Percentiles rank a stretch among this genome's conserved stretches.
Evolutionary conservation across 192 early-diverging fungal genomes (phyloP).

Genomic region (Cetraspora pellucida): DNA sequence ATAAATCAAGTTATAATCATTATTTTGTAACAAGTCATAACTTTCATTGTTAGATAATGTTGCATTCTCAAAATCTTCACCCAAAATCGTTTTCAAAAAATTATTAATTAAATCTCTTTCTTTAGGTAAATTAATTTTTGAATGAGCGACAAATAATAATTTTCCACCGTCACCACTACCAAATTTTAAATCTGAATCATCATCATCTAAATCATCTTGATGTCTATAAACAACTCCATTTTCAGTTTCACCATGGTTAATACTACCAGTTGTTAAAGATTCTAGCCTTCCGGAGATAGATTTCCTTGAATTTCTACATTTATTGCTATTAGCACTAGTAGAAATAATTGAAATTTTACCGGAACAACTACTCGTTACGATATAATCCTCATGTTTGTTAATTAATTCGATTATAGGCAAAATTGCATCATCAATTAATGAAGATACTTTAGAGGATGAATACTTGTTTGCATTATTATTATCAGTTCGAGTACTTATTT

Average conservation of each 20-base stretch:
- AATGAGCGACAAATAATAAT: slow-evolving; percentile 56
- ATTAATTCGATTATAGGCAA: slow-evolving; percentile 50
- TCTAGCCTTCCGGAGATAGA: neutral
- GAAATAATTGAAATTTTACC: slow-evolving; percentile 54
- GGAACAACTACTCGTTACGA: slow-evolving; percentile 58
- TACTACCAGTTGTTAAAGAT: neutral
- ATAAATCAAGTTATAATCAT: slow-evolving; percentile 42
- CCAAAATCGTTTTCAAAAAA: slow-evolving; percentile 43
- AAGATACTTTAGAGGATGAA: slow-evolving; percentile 47
- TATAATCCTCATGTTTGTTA: slow-evolving; percentile 57
- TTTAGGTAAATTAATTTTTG: slow-evolving; percentile 41
- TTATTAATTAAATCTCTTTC: slow-evolving; percentile 18
- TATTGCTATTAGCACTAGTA: slow-evolving; percentile 31
- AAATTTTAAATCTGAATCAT: slow-evolving; percentile 35
- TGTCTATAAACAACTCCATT: slow-evolving; percentile 27
- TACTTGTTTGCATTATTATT: slow-evolving; percentile 35
- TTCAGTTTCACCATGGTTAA: slow-evolving; percentile 27
- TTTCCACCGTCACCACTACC: slow-evolving; percentile 45
- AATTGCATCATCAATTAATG: slow-evolving; percentile 52
- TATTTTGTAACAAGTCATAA: neutral
- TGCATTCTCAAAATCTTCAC: slow-evolving; percentile 34
- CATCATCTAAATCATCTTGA: slow-evolving; percentile 36
- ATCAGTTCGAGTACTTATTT: slow-evolving; percentile 41
- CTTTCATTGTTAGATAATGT: neutral
- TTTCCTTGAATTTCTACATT: neutral